A percentile compares a stretch with the other conserved stretches of the same genome.
Evolutionary conservation across 129 eudicot genomes (phyloP).

Genomic region (Flaveria linearis): DNA sequence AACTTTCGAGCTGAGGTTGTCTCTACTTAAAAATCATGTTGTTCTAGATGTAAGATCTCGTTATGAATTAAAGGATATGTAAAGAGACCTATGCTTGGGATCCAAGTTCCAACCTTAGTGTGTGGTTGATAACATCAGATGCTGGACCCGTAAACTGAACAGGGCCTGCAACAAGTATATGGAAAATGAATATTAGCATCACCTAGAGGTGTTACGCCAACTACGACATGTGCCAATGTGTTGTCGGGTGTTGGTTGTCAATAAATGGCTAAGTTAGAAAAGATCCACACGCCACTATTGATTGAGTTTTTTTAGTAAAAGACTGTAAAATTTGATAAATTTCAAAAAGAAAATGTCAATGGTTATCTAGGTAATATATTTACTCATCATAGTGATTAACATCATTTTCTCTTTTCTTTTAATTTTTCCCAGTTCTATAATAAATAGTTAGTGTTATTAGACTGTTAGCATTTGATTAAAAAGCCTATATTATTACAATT

Average conservation of each 20-base stretch:
- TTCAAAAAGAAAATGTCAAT: too few relatives aligned
- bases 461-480: not conserved
- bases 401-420: not conserved
- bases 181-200: slow-evolving; percentile 1
- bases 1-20: not conserved
- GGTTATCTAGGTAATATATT: not conserved
- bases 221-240: not conserved
- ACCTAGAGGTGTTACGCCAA: not conserved
- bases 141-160: slow-evolving; percentile 69
- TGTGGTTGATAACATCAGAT: slow-evolving; percentile 57
- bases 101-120: slow-evolving; percentile 78
- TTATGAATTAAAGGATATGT: slow-evolving; percentile 1
- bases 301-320: not conserved
- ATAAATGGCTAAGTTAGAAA: not conserved
- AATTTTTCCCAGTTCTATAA: not conserved
- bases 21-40: not conserved
- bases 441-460: not conserved
- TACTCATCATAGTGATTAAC: not conserved
- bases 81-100: slow-evolving; percentile 46
- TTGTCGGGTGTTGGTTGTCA: not conserved
- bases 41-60: not conserved
- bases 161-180: slow-evolving; percentile 54
- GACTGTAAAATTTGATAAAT: too few relatives aligned
- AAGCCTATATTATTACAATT: not conserved
- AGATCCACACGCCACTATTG: not conserved